phyloP scores from a whole-genome alignment of 2,329 filamentous ascomycete genomes.

The Rhynchosporium secalis region DNA sequence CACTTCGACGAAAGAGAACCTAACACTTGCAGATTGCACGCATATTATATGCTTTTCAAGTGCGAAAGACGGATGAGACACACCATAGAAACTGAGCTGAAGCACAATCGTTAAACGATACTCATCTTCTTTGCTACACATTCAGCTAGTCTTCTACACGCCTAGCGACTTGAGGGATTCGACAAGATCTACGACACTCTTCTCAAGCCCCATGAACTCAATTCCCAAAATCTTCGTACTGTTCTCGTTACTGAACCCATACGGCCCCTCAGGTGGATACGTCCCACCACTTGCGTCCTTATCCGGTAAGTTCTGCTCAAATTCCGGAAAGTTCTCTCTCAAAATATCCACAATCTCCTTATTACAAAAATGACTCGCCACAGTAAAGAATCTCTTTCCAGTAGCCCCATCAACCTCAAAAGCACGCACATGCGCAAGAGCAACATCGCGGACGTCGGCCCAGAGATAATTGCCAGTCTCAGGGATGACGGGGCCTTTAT shows the following conservation, averaged over 20 bases:
- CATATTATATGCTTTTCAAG: neutral
- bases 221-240: conserved; percentile 57
- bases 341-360: conserved; percentile 56
- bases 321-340: conserved; percentile 52
- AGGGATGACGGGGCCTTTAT: conserved; percentile 52
- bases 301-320: conserved; percentile 48
- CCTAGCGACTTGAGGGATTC: conserved; percentile 39
- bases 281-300: conserved; percentile 39
- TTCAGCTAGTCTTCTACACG: conserved; percentile 13
- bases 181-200: conserved; percentile 61
- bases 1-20: neutral
- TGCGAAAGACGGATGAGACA: neutral
- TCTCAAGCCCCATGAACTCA: conserved; percentile 57
- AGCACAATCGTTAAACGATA: neutral
- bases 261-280: conserved; percentile 46
- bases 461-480: conserved; percentile 57
- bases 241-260: conserved; percentile 54
- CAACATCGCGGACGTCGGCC: conserved; percentile 61
- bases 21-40: neutral
- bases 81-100: neutral
- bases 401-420: conserved; percentile 55
- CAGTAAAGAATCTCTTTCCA: conserved; percentile 61
- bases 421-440: conserved; percentile 60
- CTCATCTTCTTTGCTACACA: neutral
- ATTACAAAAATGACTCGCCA: conserved; percentile 59